Evolutionary conservation across 495 filamentous ascomycete genomes (phyloP).

Genomic region (Lichenothelia convexa): DNA sequence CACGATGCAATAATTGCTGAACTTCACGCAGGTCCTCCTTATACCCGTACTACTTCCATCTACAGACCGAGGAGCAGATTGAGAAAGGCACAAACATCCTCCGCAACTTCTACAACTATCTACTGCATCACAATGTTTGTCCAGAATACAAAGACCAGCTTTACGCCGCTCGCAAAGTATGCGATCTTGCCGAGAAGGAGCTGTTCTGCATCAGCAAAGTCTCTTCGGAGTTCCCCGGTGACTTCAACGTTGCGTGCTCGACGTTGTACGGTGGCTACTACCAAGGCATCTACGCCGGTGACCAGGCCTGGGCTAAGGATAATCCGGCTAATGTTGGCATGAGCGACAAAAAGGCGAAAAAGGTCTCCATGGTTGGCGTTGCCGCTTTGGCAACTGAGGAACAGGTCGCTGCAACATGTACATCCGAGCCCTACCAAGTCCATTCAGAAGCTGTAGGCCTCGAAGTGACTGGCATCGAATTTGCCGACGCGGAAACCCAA

Average conservation of each 20-base stretch:
- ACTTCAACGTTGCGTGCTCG: conserved; percentile 53
- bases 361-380: conserved; percentile 24
- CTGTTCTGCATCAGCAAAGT: conserved; percentile 36
- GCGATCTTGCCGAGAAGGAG: conserved; percentile 49
- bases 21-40: conserved; percentile 21
- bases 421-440: no score
- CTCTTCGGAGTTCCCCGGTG: conserved; percentile 39
- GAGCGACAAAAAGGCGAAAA: conserved; percentile 13
- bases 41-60: conserved; percentile 27
- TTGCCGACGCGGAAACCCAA: conserved; percentile 20
- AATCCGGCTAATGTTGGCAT: conserved; percentile 10
- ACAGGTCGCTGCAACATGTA: conserved; percentile 9
- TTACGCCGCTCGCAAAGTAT: conserved; percentile 43
- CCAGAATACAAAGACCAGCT: conserved; percentile 58
- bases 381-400: conserved; percentile 19
- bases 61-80: conserved; percentile 29
- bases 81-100: conserved; percentile 40
- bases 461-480: conserved; percentile 33
- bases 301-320: conserved; percentile 21
- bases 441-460: conserved; percentile 32
- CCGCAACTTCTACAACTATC: conserved; percentile 76
- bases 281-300: conserved; percentile 17
- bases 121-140: conserved; percentile 67
- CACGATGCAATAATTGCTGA: not conserved
- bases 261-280: conserved; percentile 37